A percentile compares a stretch with the other conserved stretches of the same genome.
phyloP scores from a whole-genome alignment of 2,329 filamentous ascomycete genomes.

The Aspergillus jensenii region DNA sequence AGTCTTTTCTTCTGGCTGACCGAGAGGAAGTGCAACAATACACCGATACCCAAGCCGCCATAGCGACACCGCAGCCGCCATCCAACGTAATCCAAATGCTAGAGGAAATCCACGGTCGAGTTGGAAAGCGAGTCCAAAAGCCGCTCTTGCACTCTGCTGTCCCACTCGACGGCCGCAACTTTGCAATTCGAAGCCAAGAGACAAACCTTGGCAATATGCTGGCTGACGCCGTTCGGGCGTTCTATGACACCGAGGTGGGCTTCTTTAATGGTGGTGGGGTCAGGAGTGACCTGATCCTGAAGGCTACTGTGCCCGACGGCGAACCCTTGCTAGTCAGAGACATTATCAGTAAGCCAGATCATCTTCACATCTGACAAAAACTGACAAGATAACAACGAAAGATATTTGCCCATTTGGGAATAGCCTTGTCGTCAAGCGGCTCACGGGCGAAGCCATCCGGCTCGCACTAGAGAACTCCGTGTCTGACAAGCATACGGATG shows the following conservation, averaged over 20 bases:
- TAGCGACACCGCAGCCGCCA: neutral
- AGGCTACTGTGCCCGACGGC: neutral
- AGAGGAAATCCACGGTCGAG: constrained; percentile 14
- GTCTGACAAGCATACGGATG: constrained; percentile 26
- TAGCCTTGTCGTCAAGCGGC: constrained; percentile 21
- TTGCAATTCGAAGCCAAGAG: constrained; percentile 21
- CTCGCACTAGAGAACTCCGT: constrained; percentile 25
- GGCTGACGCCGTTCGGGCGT: constrained; percentile 24
- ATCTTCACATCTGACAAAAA: neutral
- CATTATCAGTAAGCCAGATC: constrained; percentile 18
- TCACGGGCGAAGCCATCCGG: constrained; percentile 15
- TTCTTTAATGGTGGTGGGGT: constrained; percentile 27
- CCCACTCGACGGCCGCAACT: constrained; percentile 22
- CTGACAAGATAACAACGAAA: neutral
- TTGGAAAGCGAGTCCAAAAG: constrained; percentile 17
- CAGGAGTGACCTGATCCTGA: constrained; percentile 22
- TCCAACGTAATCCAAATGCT: constrained; percentile 3
- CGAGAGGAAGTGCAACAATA: constrained; percentile 15
- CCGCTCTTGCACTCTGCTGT: constrained; percentile 18
- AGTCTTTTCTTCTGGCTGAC: neutral
- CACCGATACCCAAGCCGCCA: constrained; percentile 11
- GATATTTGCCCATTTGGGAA: constrained; percentile 27
- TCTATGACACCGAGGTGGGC: constrained; percentile 24
- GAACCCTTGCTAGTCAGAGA: constrained; percentile 20
- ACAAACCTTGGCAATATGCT: constrained; percentile 28